Base-by-base conservation (phyloP, 129 eudicot species). In the Ambrosia artemisiifolia region DNA sequence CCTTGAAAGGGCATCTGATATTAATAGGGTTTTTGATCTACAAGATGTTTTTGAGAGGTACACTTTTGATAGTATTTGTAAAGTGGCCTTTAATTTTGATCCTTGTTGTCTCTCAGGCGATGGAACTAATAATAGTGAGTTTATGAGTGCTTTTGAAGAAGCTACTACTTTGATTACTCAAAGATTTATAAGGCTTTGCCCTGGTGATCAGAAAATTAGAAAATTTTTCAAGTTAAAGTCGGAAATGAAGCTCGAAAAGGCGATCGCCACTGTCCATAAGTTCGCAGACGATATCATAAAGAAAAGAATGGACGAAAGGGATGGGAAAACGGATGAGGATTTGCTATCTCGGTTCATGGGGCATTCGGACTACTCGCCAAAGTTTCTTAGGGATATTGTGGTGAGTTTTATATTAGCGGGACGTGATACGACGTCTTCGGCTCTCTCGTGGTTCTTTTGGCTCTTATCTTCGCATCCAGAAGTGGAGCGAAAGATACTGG, bases 381-480 rank as follows among this genome's bases (percentile, higher is more conserved):
- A 85, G 64, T 73, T 75, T 72, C 88, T 91, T 3, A 72, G 96
- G 46, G 96, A 87, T 56, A 82, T 87, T 2, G 82, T 85, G 2
- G 85, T 90, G 3, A 87, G 95, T 67, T 85, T 93, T 64, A 87
- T 93, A 32, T 46, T 93, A 71, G 96, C 98, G 0, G 96, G 96
- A 5, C 85, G 96, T 7, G 98, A 93, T 74, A 87, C 98, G 1
- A 87, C 95, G 6, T 89, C 98, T 8, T 64, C 98, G 0, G 88
- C 88, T 17, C 71, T 93, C 5, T 78, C 87, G 13, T 93, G 98
- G 98, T 85, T 90, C 66, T 87, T 93, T 40, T 93, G 96, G 96
- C 6, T 87, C 24, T 36, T 93, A 42, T 75, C 91, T 11, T 65
- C 71, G 8, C 77, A 80, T 56, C 88, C 85, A 0, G 72, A 84